These are phyloP conservation scores for Poa annua DNA, from an alignment of 176 grass and related monocot genomes.

Conservation along the genomic window DNA sequence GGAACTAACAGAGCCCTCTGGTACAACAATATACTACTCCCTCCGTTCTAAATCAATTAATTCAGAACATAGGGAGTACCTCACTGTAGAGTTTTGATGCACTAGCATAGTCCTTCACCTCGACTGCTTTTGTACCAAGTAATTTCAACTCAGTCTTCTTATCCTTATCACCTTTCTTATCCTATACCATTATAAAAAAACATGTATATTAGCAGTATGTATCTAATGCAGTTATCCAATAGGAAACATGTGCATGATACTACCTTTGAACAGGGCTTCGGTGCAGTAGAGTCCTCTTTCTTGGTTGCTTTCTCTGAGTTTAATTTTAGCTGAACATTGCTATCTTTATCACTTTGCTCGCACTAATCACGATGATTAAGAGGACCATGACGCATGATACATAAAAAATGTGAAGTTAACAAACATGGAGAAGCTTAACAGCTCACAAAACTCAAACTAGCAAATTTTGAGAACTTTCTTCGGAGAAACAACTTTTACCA, in stretches of 20 bases:
- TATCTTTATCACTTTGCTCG: slow-evolving; percentile 25
- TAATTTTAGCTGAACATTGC: slow-evolving; percentile 1
- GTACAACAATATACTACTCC: slow-evolving; percentile 31
- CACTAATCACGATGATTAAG: slow-evolving; percentile 9
- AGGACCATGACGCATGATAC: not conserved
- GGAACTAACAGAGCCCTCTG: not conserved
- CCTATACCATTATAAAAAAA: not conserved
- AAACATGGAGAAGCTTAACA: not conserved
- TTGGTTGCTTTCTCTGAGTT: slow-evolving; percentile 20
- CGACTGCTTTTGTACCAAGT: slow-evolving; percentile 38
- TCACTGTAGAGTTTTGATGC: slow-evolving; percentile 43
- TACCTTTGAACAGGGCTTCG: not conserved
- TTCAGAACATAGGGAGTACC: too few species aligned
- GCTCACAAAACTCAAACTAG: slow-evolving; percentile 10
- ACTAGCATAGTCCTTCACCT: slow-evolving; percentile 24
- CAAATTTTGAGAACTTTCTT: not conserved
- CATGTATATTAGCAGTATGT: not conserved
- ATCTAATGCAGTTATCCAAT: not conserved
- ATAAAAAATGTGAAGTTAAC: not conserved
- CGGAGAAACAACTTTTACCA: not conserved
- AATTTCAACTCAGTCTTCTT: slow-evolving; percentile 41
- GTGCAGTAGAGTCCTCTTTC: not conserved
- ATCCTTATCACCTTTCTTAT: slow-evolving; percentile 15
- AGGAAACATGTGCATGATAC: not conserved
- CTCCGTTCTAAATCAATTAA: too few species aligned